These are phyloP conservation scores for Plicaturopsis crispa DNA, from an alignment of 768 basidiomycete genomes.

Conservation along the genomic window DNA sequence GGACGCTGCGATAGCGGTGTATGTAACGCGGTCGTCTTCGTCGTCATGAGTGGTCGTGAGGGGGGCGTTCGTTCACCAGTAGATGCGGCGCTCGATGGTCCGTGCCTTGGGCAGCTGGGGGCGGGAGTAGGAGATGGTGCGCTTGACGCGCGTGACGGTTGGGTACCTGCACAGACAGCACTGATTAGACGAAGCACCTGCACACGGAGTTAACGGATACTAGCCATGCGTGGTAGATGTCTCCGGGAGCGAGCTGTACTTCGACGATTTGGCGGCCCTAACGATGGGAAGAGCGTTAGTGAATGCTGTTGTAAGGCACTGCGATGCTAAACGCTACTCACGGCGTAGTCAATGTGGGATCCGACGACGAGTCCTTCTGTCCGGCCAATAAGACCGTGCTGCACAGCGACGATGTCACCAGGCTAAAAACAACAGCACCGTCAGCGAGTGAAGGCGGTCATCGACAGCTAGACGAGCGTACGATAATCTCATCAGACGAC, in stretches of 20 bases:
- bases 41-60: too few relatives aligned
- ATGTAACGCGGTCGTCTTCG: too few relatives aligned
- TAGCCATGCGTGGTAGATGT: slow-evolving; percentile 65
- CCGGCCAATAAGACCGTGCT: slow-evolving; percentile 52
- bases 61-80: slow-evolving; percentile 63
- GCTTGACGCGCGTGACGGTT: slow-evolving; percentile 69
- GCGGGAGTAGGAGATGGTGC: slow-evolving; percentile 57
- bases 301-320: neutral
- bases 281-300: slow-evolving; percentile 4
- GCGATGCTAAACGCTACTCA: slow-evolving; percentile 36
- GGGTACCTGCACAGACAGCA: slow-evolving; percentile 48
- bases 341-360: slow-evolving; percentile 61
- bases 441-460: neutral
- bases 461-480: slow-evolving; percentile 1
- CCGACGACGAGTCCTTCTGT: slow-evolving; percentile 79
- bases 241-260: slow-evolving; percentile 66
- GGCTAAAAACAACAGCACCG: too few relatives aligned
- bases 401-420: slow-evolving; percentile 76
- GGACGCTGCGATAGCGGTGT: too few relatives aligned
- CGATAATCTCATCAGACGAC: slow-evolving; percentile 30
- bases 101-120: slow-evolving; percentile 38
- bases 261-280: slow-evolving; percentile 81
- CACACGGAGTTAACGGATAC: slow-evolving; percentile 7
- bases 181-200: neutral
- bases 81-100: slow-evolving; percentile 68